Evolutionary conservation across 2,329 filamentous ascomycete species (phyloP).

Genomic region (Sporothrix phasma): DNA sequence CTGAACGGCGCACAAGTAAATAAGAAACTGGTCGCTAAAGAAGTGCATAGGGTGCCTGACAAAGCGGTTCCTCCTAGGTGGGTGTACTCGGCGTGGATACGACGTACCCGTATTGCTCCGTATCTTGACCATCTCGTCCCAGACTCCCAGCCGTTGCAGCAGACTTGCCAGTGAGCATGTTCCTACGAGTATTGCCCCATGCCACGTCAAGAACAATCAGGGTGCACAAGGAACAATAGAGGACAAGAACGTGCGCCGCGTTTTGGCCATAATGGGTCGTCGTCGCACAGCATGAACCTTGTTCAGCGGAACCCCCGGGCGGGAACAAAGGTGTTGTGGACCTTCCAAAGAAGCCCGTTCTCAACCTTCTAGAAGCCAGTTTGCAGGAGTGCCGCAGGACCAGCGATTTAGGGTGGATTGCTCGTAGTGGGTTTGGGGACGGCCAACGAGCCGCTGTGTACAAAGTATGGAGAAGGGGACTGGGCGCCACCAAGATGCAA

Average conservation of each 20-base stretch:
- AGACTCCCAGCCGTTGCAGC: too few relatives aligned
- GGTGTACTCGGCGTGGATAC: too few relatives aligned
- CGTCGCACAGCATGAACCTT: conserved; percentile 16
- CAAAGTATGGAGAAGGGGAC: neutral
- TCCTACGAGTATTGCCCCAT: too few relatives aligned
- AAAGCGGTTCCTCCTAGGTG: too few relatives aligned
- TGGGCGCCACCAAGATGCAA: neutral
- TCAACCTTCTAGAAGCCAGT: conserved; percentile 1
- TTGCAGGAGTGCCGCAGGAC: neutral
- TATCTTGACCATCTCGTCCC: too few relatives aligned
- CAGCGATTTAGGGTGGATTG: neutral
- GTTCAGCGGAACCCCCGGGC: conserved; percentile 14
- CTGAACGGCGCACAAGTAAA: too few relatives aligned
- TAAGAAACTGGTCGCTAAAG: neutral
- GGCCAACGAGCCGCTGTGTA: neutral
- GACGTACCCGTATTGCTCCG: too few relatives aligned
- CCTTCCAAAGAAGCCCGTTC: neutral
- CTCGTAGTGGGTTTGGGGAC: conserved; percentile 1
- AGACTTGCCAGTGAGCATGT: too few relatives aligned
- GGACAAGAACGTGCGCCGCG: neutral
- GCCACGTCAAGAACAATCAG: neutral
- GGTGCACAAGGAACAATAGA: neutral
- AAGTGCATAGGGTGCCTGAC: neutral
- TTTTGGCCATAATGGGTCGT: neutral
- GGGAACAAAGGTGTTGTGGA: neutral